Evolutionary conservation across 495 filamentous ascomycete species (phyloP).

Genomic region (Alectoria sarmentosa): DNA sequence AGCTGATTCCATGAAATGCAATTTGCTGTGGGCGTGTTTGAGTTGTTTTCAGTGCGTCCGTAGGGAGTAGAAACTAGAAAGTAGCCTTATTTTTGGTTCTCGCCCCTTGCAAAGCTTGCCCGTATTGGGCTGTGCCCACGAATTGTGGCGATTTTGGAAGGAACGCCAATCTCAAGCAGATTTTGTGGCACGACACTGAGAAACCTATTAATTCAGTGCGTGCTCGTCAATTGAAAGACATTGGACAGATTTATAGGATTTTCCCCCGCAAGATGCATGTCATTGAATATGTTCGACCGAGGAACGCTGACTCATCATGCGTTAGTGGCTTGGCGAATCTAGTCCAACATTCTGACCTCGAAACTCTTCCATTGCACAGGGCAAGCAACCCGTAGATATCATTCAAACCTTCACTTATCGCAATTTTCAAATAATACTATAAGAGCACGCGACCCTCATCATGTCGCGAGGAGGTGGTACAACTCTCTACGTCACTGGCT

Average conservation of each 20-base stretch:
- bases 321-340: too few relatives aligned
- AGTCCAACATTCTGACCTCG: not conserved
- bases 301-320: too few relatives aligned
- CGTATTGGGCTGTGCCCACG: constrained; percentile 8
- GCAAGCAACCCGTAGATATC: not conserved
- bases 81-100: constrained; percentile 18
- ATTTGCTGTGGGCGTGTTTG: not conserved
- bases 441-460: constrained; percentile 17
- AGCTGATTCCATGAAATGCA: constrained; percentile 24
- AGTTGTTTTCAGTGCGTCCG: constrained; percentile 1
- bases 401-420: too few relatives aligned
- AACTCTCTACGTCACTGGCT: constrained; percentile 95
- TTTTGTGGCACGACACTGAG: not conserved
- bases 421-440: not conserved
- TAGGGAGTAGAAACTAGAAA: not conserved
- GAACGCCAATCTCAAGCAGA: not conserved
- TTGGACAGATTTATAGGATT: not conserved
- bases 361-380: too few relatives aligned
- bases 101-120: constrained; percentile 13
- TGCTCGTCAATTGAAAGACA: not conserved
- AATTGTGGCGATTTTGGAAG: not conserved
- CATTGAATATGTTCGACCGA: too few relatives aligned
- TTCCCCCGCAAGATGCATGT: not conserved
- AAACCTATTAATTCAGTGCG: not conserved
- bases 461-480: constrained; percentile 92